These are phyloP conservation scores for Litsea cubeba DNA, from an alignment of 164 flowering plant genomes.

Conservation along the genomic window DNA sequence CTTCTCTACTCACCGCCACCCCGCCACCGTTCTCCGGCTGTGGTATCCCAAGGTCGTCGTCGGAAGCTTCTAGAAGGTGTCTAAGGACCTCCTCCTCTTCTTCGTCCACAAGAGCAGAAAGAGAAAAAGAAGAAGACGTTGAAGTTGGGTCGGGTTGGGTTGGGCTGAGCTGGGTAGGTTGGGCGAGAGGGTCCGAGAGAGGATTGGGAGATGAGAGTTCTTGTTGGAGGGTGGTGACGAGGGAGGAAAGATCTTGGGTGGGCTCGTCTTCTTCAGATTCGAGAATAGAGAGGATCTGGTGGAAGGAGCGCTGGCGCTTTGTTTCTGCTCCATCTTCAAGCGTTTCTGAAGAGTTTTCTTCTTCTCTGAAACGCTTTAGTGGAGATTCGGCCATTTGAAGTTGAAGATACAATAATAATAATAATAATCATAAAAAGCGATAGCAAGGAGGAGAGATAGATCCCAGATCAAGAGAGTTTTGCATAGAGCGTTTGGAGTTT, in stretches of 20 bases:
- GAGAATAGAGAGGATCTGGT: conserved; percentile 12
- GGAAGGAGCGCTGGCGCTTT: conserved; percentile 5
- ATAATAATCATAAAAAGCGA: neutral
- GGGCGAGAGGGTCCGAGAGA: neutral
- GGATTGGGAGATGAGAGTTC: conserved; percentile 11
- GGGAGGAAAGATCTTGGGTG: conserved; percentile 7
- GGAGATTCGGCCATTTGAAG: neutral
- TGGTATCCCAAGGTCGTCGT: conserved; percentile 21
- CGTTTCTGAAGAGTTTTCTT: neutral
- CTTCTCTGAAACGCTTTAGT: neutral
- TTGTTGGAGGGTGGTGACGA: conserved; percentile 10
- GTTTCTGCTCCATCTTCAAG: neutral
- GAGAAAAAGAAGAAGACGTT: neutral
- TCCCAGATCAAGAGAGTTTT: neutral
- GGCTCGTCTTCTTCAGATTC: conserved; percentile 20
- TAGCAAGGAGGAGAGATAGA: neutral
- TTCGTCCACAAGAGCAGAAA: neutral
- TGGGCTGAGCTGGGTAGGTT: neutral
- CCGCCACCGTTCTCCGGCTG: neutral
- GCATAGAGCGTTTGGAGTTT: neutral
- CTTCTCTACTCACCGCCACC: neutral
- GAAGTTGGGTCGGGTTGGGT: neutral
- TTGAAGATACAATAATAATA: too few relatives aligned
- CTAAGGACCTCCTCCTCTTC: conserved; percentile 1
- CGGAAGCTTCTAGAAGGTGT: conserved; percentile 17